phyloP scores from a whole-genome alignment of 495 filamentous ascomycete species.

The Neurospora sp. region DNA sequence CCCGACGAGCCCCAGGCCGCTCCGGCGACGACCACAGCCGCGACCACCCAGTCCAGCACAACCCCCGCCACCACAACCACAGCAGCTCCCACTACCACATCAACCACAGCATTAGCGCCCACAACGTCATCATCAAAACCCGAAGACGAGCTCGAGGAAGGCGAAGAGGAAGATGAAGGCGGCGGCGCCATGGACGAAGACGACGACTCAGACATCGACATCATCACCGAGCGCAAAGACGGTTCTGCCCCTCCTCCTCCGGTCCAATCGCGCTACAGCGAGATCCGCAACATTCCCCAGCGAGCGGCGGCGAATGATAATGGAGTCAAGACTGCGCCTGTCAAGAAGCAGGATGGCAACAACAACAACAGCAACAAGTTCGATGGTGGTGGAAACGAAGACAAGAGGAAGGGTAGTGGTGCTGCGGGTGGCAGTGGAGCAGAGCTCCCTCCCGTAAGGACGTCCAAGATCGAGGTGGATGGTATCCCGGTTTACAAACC shows the following conservation, averaged over 20 bases:
- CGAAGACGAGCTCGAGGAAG: conserved; percentile 43
- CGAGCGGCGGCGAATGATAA: conserved; percentile 46
- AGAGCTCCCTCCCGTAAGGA: conserved; percentile 47
- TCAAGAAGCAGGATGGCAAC: conserved; percentile 23
- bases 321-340: conserved; percentile 26
- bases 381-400: background rate
- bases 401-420: background rate
- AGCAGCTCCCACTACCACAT: background rate
- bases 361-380: background rate
- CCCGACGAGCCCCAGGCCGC: conserved; percentile 33
- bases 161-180: conserved; percentile 57
- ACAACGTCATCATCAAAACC: conserved; percentile 9
- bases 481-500: conserved; percentile 68
- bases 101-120: conserved; percentile 1
- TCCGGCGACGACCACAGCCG: conserved; percentile 13
- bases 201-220: conserved; percentile 62
- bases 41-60: background rate
- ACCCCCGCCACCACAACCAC: background rate
- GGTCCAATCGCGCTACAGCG: conserved; percentile 39
- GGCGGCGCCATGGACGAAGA: conserved; percentile 63
- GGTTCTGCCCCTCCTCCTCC: conserved; percentile 56
- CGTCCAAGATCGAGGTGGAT: conserved; percentile 74
- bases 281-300: conserved; percentile 59
- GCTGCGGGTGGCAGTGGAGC: conserved; percentile 6
- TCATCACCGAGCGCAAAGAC: conserved; percentile 82